Evolutionary conservation across 1,284 basidiomycete species (phyloP), one percentile per base, ranked within the genome.

Genomic region (Fomitopsis palustris): DNA sequence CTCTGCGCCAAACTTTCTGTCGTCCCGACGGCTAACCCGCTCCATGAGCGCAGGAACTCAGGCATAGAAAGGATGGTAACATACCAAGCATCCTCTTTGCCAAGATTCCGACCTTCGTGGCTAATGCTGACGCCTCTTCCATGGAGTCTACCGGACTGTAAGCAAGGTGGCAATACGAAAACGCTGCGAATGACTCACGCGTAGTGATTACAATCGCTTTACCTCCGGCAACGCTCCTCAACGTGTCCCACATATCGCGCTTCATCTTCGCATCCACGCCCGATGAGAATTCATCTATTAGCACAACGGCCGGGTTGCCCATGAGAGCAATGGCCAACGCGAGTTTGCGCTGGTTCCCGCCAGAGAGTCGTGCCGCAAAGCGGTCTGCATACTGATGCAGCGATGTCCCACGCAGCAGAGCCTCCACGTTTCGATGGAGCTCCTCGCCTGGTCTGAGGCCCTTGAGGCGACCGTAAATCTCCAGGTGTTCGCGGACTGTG

Each of bases 201-300:
- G 86, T 90, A 0, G 86, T 88, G 55, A 89, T 84, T 33, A 88
- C 77, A 21, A 89, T 81, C 1, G 86, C 82, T 69, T 89, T 86
- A 53, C 87, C 84, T 31, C 80, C 76, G 1, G 85, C 77, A 5
- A 89, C 85, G 39, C 81, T 80, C 59, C 85, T 78, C 53, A 93
- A 75, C 0, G 88, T 90, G 17, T 77, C 77, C 91, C 91, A 93
- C 81, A 93, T 90, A 27, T 92, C 88, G 43, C 91, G 78, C 73
- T 92, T 93, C 78, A 87, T 91, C 73, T 86, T 90, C 3, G 90
- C 87, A 69, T 93, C 92, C 21, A 93, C 85, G 4, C 92, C 92
- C 1, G 88, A 91, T 4, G 87, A 90, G 69, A 92, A 92, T 69
- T 93, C 90, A 66, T 94, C 92, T 45, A 94, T 90, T 37, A 93